Percentiles rank a stretch among this genome's conserved stretches.
These are phyloP conservation scores for Neonectria punicea DNA, from an alignment of 2,329 filamentous ascomycete species.

Conservation along the genomic window DNA sequence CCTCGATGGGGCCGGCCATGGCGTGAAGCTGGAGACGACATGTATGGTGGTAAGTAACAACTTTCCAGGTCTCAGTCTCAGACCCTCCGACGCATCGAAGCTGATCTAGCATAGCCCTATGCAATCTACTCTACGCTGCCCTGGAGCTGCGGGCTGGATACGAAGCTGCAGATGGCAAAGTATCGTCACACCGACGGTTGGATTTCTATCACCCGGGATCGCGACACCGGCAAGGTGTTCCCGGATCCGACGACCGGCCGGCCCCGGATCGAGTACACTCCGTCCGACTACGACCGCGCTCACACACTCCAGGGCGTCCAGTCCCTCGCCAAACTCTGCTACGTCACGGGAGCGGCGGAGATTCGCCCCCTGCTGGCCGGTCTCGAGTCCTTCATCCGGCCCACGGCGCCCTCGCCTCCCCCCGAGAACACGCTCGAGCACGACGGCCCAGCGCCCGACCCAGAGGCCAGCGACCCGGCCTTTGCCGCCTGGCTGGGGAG, in stretches of 20 bases:
- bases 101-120: constrained; percentile 63
- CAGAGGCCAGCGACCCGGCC: constrained; percentile 65
- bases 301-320: constrained; percentile 78
- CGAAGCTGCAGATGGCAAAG: constrained; percentile 76
- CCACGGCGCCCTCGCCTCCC: constrained; percentile 31
- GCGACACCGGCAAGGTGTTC: constrained; percentile 79
- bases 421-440: constrained; percentile 30
- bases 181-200: constrained; percentile 76
- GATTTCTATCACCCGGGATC: constrained; percentile 80
- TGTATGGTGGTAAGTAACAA: constrained; percentile 70
- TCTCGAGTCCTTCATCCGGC: constrained; percentile 68
- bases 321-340: constrained; percentile 79
- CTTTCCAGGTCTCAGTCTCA: background rate
- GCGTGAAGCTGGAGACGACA: constrained; percentile 81
- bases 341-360: constrained; percentile 82
- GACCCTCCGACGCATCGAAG: constrained; percentile 10
- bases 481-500: constrained; percentile 71
- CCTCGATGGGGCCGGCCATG: constrained; percentile 82
- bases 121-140: constrained; percentile 70
- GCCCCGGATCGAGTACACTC: constrained; percentile 75
- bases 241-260: constrained; percentile 74
- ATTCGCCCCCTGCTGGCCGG: constrained; percentile 75
- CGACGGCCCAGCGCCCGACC: constrained; percentile 35
- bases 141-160: constrained; percentile 75
- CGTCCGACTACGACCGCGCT: constrained; percentile 76